phyloP scores from a whole-genome alignment of 257 asterid species.

The Ajuga chamaepitys region DNA sequence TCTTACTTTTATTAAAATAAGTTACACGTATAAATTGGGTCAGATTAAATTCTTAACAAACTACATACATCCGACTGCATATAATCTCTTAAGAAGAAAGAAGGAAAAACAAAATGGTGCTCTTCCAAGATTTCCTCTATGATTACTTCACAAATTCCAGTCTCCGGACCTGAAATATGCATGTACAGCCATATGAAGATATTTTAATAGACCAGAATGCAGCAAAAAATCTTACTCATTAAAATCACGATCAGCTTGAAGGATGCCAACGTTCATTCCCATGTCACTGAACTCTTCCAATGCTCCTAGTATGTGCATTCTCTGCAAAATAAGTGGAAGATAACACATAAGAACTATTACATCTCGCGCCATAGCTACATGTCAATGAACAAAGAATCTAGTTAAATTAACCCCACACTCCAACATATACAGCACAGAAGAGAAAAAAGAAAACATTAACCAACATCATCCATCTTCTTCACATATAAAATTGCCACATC shows the following conservation, averaged over 20 bases:
- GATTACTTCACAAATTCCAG: background rate
- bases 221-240: slow-evolving; percentile 59
- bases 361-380: background rate
- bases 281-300: slow-evolving; percentile 66
- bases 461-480: background rate
- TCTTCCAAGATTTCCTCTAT: slow-evolving; percentile 6
- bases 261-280: slow-evolving; percentile 41
- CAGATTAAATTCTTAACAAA: background rate
- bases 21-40: no score
- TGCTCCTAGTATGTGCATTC: slow-evolving; percentile 71
- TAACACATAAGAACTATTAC: background rate
- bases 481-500: background rate
- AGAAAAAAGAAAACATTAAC: background rate
- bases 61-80: background rate
- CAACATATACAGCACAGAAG: background rate
- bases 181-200: background rate
- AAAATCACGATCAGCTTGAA: slow-evolving; percentile 62
- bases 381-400: background rate
- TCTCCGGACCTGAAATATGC: background rate
- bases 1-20: no score
- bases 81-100: background rate
- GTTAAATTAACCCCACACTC: background rate
- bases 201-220: background rate
- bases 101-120: background rate
- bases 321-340: slow-evolving; percentile 36